A percentile compares a stretch with the other conserved stretches of the same genome.
Evolutionary conservation across 129 eudicot genomes (phyloP).

Genomic region (Oenanthe sinensis): DNA sequence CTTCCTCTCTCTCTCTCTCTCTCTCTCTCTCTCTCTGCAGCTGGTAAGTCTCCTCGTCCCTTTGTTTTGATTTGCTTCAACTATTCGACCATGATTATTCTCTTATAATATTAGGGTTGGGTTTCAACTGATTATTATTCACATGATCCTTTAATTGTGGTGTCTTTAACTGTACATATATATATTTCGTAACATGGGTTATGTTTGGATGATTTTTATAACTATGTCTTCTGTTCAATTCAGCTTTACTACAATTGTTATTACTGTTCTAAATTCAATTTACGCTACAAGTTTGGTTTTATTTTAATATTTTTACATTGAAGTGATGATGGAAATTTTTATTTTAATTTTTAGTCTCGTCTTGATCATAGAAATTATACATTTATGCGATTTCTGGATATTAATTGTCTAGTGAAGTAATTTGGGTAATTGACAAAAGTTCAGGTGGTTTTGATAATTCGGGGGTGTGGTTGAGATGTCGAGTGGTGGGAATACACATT

Average conservation of each 20-base stretch:
- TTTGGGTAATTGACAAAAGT: not conserved
- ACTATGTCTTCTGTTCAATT: not conserved
- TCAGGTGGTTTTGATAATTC: not conserved
- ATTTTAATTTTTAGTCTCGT: too few relatives aligned
- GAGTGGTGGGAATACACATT: slow-evolving; percentile 67
- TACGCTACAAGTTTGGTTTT: not conserved
- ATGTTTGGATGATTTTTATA: too few relatives aligned
- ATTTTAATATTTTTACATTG: too few relatives aligned
- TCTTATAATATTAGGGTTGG: not conserved
- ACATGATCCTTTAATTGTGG: too few relatives aligned
- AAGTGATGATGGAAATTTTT: too few relatives aligned
- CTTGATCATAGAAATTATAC: not conserved
- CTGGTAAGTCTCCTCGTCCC: too few relatives aligned
- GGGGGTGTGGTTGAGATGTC: slow-evolving; percentile 33
- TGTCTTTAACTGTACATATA: not conserved
- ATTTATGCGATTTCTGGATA: not conserved
- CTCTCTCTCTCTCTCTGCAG: too few relatives aligned
- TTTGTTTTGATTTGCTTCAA: too few relatives aligned
- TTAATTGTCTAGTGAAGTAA: not conserved
- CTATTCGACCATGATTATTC: too few relatives aligned
- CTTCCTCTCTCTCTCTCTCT: too few relatives aligned
- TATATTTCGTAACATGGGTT: not conserved
- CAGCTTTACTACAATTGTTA: not conserved
- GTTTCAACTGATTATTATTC: not conserved
- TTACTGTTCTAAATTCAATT: too few relatives aligned